These are phyloP conservation scores for Wilcoxina mikolae DNA, from an alignment of 495 filamentous ascomycete species.

Conservation along the genomic window DNA sequence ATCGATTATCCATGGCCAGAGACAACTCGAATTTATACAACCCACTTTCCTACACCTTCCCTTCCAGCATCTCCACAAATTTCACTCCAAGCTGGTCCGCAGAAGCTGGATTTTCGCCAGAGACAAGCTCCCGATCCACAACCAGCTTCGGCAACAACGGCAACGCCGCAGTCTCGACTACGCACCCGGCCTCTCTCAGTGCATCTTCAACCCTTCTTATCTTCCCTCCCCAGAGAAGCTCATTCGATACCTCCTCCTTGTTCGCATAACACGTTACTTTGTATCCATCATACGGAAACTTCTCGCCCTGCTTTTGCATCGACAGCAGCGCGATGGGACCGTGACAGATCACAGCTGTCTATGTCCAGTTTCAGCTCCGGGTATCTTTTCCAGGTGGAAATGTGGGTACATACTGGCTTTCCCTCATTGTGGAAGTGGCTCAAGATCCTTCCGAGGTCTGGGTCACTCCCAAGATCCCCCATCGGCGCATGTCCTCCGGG, in stretches of 20 bases:
- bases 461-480: slow-evolving; percentile 30
- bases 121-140: slow-evolving; percentile 13
- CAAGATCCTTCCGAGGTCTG: slow-evolving; percentile 32
- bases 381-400: no score
- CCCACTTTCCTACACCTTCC: neutral
- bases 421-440: slow-evolving; percentile 29
- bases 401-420: slow-evolving; percentile 20
- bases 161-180: slow-evolving; percentile 8
- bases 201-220: slow-evolving; percentile 13
- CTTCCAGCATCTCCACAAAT: slow-evolving; percentile 10
- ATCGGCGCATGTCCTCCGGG: slow-evolving; percentile 35
- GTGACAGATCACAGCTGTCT: slow-evolving; percentile 33
- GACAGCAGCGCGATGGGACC: slow-evolving; percentile 33
- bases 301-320: slow-evolving; percentile 26
- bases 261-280: slow-evolving; percentile 14
- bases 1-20: no score
- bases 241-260: slow-evolving; percentile 12
- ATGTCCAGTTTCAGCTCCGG: no score
- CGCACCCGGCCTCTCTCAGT: slow-evolving; percentile 9
- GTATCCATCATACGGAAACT: slow-evolving; percentile 30
- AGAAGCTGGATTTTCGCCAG: slow-evolving; percentile 9
- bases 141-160: slow-evolving; percentile 15
- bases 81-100: slow-evolving; percentile 9
- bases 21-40: no score
- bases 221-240: slow-evolving; percentile 15